Base-by-base conservation (phyloP, 306 rosid species). In the Albizia julibrissin region DNA sequence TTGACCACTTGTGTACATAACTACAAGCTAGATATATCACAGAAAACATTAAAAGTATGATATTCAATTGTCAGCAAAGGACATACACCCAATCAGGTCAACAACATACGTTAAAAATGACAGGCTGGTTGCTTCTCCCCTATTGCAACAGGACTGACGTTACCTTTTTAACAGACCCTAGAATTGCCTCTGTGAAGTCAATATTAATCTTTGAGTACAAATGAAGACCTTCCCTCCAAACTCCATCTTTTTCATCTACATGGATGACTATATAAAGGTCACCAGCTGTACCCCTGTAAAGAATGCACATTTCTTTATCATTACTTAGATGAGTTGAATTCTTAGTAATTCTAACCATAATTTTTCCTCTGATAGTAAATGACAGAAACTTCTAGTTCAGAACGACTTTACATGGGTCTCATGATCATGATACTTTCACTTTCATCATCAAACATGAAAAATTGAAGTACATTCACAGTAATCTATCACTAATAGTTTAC, bases 151-250 rank as follows among this genome's bases (percentile, higher is more conserved):
- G 47, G 42, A 76, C 43, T 46, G 73, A 26, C 75, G 22, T 81
- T 87, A 95, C 97, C 98, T 90, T 90, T 82, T 78, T 82, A 33
- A 89, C 85, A 65, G 96, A 91, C 64, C 99, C 98, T 58, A 95
- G 84, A 74, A 95, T 95, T 81, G 98, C 99, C 69, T 95, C 92
- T 4, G 96, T 93, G 77, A 87, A 95, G 83, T 92, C 91, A 69
- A 93, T 82, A 82, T 83, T 85, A 81, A 95, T 84, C 72, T 90
- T 88, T 68, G 97, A 93, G 89, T 87, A 93, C 84, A 95, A 82
- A 82, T 93, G 82, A 75, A 93, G 87, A 79, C 98, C 99, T 44
- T 92, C 96, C 86, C 96, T 91, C 89, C 85, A 74, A 86, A 95
- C 85, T 89, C 97, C 99, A 62, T 58, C 84, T 72, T 93, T 93